Evolutionary conservation across 495 filamentous ascomycete genomes (phyloP).

Genomic region (Neurospora pannonica): DNA sequence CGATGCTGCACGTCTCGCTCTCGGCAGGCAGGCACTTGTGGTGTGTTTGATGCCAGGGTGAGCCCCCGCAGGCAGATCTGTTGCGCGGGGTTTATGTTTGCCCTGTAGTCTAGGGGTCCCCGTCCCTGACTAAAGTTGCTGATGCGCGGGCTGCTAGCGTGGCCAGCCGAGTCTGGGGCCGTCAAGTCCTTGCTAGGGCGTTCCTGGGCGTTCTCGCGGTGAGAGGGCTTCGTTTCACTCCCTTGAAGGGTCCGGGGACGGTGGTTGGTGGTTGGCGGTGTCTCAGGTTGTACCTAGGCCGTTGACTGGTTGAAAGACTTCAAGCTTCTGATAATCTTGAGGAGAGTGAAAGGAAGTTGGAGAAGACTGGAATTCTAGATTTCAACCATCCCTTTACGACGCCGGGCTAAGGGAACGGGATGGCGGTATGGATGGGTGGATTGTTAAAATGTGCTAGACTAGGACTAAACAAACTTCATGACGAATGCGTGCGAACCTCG

Average conservation of each 20-base stretch:
- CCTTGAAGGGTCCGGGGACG: background rate
- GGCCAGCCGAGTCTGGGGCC: background rate
- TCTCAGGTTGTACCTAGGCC: background rate
- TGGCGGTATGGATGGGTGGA: background rate
- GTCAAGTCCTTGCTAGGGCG: background rate
- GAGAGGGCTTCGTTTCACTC: background rate
- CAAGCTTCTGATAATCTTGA: background rate
- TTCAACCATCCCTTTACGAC: background rate
- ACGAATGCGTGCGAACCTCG: background rate
- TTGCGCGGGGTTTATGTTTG: background rate
- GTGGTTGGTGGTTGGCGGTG: background rate
- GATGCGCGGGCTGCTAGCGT: background rate
- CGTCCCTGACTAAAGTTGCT: background rate
- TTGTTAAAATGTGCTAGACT: background rate
- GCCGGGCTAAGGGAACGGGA: background rate
- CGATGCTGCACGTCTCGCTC: background rate
- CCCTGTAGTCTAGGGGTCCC: background rate
- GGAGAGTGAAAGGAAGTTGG: background rate
- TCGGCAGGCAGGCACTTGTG: background rate
- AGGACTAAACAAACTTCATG: background rate
- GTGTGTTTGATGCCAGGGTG: background rate
- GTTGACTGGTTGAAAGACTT: background rate
- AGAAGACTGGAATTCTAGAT: background rate
- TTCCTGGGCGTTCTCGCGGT: background rate
- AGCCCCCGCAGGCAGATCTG: background rate